phyloP scores from a whole-genome alignment of 2,329 filamentous ascomycete genomes.

The Talaromyces sp. region DNA sequence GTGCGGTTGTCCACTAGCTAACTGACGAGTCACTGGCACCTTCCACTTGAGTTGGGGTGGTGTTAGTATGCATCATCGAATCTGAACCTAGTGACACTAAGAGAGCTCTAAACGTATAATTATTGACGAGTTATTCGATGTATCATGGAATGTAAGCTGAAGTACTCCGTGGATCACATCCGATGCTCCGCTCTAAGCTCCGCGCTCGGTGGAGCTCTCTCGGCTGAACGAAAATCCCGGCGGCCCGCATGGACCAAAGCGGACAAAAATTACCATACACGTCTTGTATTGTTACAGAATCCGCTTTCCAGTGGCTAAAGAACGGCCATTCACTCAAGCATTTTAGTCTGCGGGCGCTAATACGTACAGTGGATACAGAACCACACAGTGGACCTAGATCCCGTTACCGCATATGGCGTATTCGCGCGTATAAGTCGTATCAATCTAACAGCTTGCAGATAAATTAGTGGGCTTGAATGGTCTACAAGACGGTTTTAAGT shows the following conservation, averaged over 20 bases:
- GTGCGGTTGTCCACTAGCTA: background rate
- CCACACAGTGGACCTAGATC: background rate
- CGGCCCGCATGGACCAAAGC: no score
- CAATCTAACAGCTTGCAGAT: background rate
- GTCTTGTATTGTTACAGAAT: background rate
- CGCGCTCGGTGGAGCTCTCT: background rate
- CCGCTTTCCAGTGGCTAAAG: no score
- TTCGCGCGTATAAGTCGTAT: background rate
- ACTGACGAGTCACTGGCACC: background rate
- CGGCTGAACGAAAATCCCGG: background rate
- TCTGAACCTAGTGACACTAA: background rate
- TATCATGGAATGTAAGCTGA: background rate
- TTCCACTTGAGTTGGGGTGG: background rate
- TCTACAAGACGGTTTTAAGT: background rate
- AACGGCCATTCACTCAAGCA: background rate
- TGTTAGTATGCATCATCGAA: background rate
- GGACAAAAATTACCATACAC: background rate
- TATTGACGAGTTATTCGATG: background rate
- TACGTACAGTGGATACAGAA: background rate
- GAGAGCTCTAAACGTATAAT: background rate
- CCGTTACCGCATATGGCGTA: background rate
- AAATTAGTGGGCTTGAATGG: background rate
- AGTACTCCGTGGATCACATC: background rate
- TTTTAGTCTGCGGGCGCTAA: background rate
- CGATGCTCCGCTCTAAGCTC: slow-evolving; percentile 7